These are phyloP conservation scores for Colletotrichum euphorbiae DNA, from an alignment of 2,329 filamentous ascomycete genomes.

Conservation along the genomic window DNA sequence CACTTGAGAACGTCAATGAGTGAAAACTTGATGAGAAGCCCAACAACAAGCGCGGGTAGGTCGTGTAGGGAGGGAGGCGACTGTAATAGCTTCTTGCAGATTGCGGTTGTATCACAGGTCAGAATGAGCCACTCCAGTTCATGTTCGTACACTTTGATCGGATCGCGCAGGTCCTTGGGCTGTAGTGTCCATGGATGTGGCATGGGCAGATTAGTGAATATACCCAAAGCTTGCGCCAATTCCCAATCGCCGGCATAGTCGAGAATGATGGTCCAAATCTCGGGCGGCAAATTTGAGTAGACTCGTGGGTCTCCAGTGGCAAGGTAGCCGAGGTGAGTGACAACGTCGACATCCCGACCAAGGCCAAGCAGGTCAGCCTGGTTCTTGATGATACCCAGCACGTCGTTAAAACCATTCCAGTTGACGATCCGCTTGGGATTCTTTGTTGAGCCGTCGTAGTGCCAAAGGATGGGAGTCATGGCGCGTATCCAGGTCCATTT, in stretches of 20 bases:
- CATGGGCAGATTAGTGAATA: slow-evolving; percentile 81
- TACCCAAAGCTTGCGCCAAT: slow-evolving; percentile 80
- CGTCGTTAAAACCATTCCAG: slow-evolving; percentile 76
- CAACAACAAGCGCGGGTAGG: slow-evolving; percentile 84
- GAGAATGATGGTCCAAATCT: slow-evolving; percentile 91
- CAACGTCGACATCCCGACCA: slow-evolving; percentile 75
- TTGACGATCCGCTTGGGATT: slow-evolving; percentile 65
- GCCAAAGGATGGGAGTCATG: slow-evolving; percentile 85
- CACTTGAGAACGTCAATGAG: slow-evolving; percentile 82
- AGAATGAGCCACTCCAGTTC: slow-evolving; percentile 89
- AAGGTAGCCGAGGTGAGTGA: slow-evolving; percentile 54
- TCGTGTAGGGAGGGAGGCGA: slow-evolving; percentile 77
- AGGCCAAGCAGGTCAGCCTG: slow-evolving; percentile 81
- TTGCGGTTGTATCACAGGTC: slow-evolving; percentile 74
- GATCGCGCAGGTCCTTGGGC: slow-evolving; percentile 70
- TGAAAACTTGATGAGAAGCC: slow-evolving; percentile 91
- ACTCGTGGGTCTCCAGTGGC: slow-evolving; percentile 49
- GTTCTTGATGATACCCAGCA: slow-evolving; percentile 81
- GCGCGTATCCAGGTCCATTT: slow-evolving; percentile 92
- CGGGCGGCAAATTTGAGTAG: slow-evolving; percentile 74
- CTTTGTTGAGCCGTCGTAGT: slow-evolving; percentile 69
- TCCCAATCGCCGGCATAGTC: slow-evolving; percentile 92
- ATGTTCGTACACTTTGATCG: slow-evolving; percentile 77
- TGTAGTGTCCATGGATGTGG: slow-evolving; percentile 76
- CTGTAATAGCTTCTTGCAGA: slow-evolving; percentile 79